phyloP scores from a whole-genome alignment of 2,329 filamentous ascomycete genomes.

The Trichophyton rubrum region DNA sequence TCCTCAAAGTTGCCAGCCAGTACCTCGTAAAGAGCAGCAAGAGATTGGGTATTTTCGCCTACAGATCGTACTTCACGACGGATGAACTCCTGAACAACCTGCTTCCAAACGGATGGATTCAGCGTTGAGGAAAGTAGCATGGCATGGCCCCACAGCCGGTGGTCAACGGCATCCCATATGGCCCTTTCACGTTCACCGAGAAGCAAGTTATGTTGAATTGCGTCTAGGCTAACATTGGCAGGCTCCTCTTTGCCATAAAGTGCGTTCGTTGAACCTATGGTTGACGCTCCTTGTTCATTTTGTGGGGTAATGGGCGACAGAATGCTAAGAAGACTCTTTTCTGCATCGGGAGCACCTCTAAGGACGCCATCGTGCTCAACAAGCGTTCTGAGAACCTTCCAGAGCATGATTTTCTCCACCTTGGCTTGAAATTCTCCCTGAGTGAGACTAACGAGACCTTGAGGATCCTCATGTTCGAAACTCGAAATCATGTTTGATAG shows the following conservation, averaged over 20 bases:
- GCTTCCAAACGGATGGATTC: constrained; percentile 59
- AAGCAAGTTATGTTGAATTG: constrained; percentile 40
- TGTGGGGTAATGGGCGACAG: constrained; percentile 49
- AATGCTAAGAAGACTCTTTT: constrained; percentile 62
- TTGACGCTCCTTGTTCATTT: constrained; percentile 14
- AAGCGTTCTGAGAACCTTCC: constrained; percentile 71
- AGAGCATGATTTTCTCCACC: constrained; percentile 65
- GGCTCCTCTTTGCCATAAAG: constrained; percentile 8
- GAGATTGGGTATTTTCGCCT: constrained; percentile 67
- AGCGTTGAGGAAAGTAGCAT: constrained; percentile 78
- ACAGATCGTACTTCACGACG: constrained; percentile 82
- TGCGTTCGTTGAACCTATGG: not conserved
- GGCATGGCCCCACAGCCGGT: constrained; percentile 89
- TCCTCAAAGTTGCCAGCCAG: constrained; percentile 91
- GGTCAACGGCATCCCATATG: constrained; percentile 86
- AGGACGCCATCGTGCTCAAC: constrained; percentile 76
- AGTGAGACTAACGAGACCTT: constrained; percentile 38
- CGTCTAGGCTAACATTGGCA: constrained; percentile 6
- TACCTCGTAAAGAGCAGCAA: constrained; percentile 85
- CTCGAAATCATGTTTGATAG: constrained; percentile 61
- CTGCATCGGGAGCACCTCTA: constrained; percentile 58
- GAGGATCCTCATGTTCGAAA: constrained; percentile 46
- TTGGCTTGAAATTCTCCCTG: constrained; percentile 49
- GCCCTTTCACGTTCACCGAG: constrained; percentile 79
- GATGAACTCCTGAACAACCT: constrained; percentile 90